A percentile compares a stretch with the other conserved stretches of the same genome.
Conservation (phyloP, 1,284 basidiomycete species). For the Coniophora puteana region DNA sequence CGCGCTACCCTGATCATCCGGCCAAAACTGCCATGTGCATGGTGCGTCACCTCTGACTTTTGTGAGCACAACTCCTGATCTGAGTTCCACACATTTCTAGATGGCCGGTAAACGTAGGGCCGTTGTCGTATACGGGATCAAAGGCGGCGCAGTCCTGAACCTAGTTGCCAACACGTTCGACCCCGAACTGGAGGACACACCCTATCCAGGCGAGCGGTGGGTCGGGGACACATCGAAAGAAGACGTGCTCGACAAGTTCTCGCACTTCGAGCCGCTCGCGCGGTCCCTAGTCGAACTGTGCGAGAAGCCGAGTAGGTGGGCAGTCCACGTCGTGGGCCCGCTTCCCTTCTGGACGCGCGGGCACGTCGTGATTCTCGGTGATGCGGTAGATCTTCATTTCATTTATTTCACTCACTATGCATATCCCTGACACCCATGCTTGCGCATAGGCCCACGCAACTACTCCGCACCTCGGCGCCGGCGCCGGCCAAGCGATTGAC, state of each 20-base stretch:
- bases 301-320: slow-evolving; percentile 23
- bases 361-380: slow-evolving; percentile 31
- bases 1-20: slow-evolving; percentile 30
- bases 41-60: slow-evolving; percentile 30
- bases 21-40: slow-evolving; percentile 30
- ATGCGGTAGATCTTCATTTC: slow-evolving; percentile 24
- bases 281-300: slow-evolving; percentile 16
- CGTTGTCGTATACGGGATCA: slow-evolving; percentile 42
- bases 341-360: slow-evolving; percentile 28
- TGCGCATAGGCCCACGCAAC: slow-evolving; percentile 30
- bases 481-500: slow-evolving; percentile 28
- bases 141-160: slow-evolving; percentile 38
- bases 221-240: slow-evolving; percentile 26
- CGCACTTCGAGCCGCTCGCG: slow-evolving; percentile 41
- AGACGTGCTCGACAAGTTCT: slow-evolving; percentile 27
- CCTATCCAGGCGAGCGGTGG: slow-evolving; percentile 33
- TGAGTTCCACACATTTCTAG: too few relatives aligned
- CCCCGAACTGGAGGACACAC: slow-evolving; percentile 30
- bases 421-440: too few relatives aligned
- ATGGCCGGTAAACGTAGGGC: slow-evolving; percentile 39
- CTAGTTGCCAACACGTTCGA: slow-evolving; percentile 34
- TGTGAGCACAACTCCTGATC: not conserved
- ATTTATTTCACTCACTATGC: too few relatives aligned
- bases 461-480: slow-evolving; percentile 24
- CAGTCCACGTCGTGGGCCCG: slow-evolving; percentile 26